A percentile compares a stretch with the other conserved stretches of the same genome.
phyloP scores from a whole-genome alignment of 2,329 filamentous ascomycete species.

The Colletotrichum karsti region DNA sequence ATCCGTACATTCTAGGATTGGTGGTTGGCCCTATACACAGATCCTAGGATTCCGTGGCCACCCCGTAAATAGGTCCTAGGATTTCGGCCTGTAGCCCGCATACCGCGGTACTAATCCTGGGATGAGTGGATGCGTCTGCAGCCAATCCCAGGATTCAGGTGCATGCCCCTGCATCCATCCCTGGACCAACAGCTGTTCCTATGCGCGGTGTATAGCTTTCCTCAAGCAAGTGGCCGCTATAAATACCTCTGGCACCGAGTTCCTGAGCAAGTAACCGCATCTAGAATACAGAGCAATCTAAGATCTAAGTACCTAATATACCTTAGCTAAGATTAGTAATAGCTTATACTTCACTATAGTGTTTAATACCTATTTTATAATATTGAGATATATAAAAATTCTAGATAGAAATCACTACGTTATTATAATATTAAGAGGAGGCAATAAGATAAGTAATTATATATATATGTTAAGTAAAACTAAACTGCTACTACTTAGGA shows the following conservation, averaged over 20 bases:
- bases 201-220: neutral
- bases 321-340: neutral
- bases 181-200: neutral
- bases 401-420: neutral
- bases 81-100: neutral
- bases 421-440: neutral
- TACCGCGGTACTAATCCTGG: neutral
- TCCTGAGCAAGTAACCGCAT: neutral
- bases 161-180: neutral
- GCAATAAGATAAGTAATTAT: neutral
- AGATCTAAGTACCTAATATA: neutral
- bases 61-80: neutral
- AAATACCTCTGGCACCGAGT: neutral
- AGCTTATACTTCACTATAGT: neutral
- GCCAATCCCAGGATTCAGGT: neutral
- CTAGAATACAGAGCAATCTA: neutral
- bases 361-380: neutral
- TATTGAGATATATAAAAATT: neutral
- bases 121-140: neutral
- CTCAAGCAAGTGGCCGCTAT: neutral
- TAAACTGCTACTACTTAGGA: neutral
- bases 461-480: neutral
- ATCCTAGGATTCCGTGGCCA: neutral
- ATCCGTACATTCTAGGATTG: neutral
- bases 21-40: neutral